phyloP scores from a whole-genome alignment of 768 basidiomycete genomes.

The Tricholomella constricta region DNA sequence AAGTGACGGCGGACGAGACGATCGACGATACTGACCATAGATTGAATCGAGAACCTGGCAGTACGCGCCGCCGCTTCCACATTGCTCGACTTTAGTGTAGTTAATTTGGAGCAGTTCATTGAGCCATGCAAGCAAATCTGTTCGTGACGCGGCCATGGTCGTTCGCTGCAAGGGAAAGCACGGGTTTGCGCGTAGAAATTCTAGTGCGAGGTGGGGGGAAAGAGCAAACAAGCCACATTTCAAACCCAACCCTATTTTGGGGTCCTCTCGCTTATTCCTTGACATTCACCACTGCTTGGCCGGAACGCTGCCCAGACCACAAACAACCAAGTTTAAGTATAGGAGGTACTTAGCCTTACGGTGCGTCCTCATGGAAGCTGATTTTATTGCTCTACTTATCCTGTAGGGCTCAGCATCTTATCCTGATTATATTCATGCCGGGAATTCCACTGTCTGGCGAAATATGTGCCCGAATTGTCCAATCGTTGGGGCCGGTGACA shows the following conservation, averaged over 20 bases:
- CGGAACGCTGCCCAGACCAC: too few species aligned
- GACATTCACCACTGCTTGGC: constrained; percentile 2
- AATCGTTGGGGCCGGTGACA: constrained; percentile 25
- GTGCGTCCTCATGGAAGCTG: background rate
- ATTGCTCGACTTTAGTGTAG: constrained; percentile 93
- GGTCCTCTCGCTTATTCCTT: background rate
- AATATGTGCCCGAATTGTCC: constrained; percentile 42
- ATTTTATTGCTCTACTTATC: background rate
- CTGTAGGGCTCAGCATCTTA: background rate
- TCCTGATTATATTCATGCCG: constrained; percentile 2
- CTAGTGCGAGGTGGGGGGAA: constrained; percentile 5
- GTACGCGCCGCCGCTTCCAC: constrained; percentile 89
- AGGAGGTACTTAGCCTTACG: too few species aligned
- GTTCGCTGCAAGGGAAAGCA: constrained; percentile 4
- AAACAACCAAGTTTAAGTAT: too few species aligned
- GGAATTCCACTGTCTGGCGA: constrained; percentile 42
- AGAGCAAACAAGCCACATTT: background rate
- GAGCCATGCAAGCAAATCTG: constrained; percentile 89
- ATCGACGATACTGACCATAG: constrained; percentile 60
- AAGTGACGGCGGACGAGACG: constrained; percentile 14
- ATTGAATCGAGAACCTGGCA: constrained; percentile 95
- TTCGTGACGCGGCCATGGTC: constrained; percentile 72
- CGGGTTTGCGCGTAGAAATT: constrained; percentile 5
- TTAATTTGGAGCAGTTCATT: constrained; percentile 91
- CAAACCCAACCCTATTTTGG: constrained; percentile 4